Percentiles rank a stretch among this genome's conserved stretches.
Conservation (phyloP, 768 basidiomycete species). For the Boletellus sp. region DNA sequence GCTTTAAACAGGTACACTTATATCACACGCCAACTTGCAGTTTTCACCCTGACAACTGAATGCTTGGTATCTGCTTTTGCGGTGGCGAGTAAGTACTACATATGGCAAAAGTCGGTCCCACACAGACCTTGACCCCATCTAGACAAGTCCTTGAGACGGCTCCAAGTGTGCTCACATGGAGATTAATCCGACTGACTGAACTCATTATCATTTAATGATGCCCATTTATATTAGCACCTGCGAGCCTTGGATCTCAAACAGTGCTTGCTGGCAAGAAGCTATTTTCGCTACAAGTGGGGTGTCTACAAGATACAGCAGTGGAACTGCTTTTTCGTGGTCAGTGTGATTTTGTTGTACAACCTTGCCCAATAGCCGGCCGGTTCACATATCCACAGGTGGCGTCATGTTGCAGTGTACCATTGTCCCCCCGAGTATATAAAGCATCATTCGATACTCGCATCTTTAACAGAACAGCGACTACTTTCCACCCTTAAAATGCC, state of each 20-base stretch:
- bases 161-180: background rate
- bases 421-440: conserved; percentile 3
- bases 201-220: too few relatives aligned
- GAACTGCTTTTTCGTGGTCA: background rate
- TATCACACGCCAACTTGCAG: too few relatives aligned
- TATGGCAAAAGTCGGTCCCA: too few relatives aligned
- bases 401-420: background rate
- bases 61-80: too few relatives aligned
- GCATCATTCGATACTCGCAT: background rate
- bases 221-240: background rate
- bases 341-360: background rate
- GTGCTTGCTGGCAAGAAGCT: background rate
- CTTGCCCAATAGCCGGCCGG: background rate
- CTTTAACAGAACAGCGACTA: background rate
- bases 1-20: too few relatives aligned
- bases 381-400: background rate
- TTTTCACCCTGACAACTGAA: too few relatives aligned
- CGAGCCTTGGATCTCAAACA: too few relatives aligned
- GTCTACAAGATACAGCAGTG: background rate
- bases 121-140: too few relatives aligned
- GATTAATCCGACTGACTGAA: background rate
- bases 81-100: too few relatives aligned
- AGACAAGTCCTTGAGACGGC: background rate
- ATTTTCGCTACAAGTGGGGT: background rate
- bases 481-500: conserved; percentile 1